These are phyloP conservation scores for Ogataea parapolymorpha DNA, from an alignment of 805 yeast genomes.

Conservation along the genomic window DNA sequence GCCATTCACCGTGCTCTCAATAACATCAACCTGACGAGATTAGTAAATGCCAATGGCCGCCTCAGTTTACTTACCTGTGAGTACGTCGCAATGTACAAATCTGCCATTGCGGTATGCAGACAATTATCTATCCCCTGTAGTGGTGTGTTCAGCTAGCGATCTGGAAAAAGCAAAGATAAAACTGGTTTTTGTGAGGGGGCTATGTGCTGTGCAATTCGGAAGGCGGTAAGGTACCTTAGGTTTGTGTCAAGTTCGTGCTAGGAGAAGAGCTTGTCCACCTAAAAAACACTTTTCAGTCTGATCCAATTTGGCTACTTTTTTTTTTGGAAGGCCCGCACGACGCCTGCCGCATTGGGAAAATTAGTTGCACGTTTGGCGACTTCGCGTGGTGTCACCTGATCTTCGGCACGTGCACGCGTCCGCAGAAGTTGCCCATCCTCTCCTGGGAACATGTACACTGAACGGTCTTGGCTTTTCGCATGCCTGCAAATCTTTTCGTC, in stretches of 20 bases:
- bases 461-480: neutral
- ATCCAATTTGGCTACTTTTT: slow-evolving; percentile 11
- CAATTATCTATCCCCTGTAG: too few species aligned
- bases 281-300: slow-evolving; percentile 9
- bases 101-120: slow-evolving; percentile 16
- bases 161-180: neutral
- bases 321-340: slow-evolving; percentile 9
- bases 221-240: too few species aligned
- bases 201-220: too few species aligned
- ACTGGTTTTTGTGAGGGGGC: neutral
- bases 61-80: slow-evolving; percentile 36
- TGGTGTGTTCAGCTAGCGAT: too few species aligned
- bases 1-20: slow-evolving; percentile 63
- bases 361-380: slow-evolving; percentile 4
- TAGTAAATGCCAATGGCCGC: neutral
- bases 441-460: too few species aligned
- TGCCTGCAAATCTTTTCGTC: neutral
- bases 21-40: slow-evolving; percentile 39
- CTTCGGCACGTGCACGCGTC: too few species aligned
- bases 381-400: too few species aligned
- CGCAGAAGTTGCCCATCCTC: too few species aligned
- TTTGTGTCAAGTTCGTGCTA: too few species aligned
- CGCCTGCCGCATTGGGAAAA: slow-evolving; percentile 16
- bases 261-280: slow-evolving; percentile 1
- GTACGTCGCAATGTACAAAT: slow-evolving; percentile 42